Conservation (phyloP, 2,329 filamentous ascomycete species). For the Neophaeococcomyces mojaviensis region DNA sequence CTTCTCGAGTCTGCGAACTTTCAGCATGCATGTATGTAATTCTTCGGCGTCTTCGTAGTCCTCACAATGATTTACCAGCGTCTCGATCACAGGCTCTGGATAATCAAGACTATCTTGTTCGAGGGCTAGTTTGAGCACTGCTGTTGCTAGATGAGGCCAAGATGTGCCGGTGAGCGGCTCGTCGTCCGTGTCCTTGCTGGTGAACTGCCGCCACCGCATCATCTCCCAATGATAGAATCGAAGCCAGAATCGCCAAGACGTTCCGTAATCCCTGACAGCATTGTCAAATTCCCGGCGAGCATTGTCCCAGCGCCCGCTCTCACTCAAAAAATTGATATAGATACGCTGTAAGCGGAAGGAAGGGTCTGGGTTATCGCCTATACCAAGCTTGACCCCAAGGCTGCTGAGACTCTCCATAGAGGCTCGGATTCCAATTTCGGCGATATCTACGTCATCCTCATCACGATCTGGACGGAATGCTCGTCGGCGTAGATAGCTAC, state of each 20-base stretch:
- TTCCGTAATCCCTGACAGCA: conserved; percentile 60
- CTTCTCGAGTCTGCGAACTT: conserved; percentile 62
- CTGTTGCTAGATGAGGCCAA: conserved; percentile 66
- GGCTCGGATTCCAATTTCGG: conserved; percentile 78
- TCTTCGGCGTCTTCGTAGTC: conserved; percentile 76
- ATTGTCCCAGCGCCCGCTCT: conserved; percentile 68
- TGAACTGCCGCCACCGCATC: conserved; percentile 56
- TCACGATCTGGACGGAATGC: conserved; percentile 67
- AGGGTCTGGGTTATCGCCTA: conserved; percentile 76
- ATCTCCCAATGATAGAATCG: conserved; percentile 91
- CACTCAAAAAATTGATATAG: conserved; percentile 82
- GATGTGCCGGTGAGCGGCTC: conserved; percentile 50
- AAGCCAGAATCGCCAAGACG: conserved; percentile 89
- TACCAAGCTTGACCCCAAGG: conserved; percentile 64
- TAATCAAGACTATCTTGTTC: conserved; percentile 43
- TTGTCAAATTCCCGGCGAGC: conserved; percentile 72
- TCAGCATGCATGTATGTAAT: conserved; percentile 65
- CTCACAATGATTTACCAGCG: conserved; percentile 57
- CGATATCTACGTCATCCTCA: conserved; percentile 79
- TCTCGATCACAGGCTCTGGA: conserved; percentile 44
- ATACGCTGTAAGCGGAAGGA: conserved; percentile 84
- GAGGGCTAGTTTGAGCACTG: conserved; percentile 65
- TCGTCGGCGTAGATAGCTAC: conserved; percentile 79
- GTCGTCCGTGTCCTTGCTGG: conserved; percentile 43
- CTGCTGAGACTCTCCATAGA: conserved; percentile 78